Base-by-base conservation (phyloP, 768 basidiomycete species). In the Psilocybe sp. region DNA sequence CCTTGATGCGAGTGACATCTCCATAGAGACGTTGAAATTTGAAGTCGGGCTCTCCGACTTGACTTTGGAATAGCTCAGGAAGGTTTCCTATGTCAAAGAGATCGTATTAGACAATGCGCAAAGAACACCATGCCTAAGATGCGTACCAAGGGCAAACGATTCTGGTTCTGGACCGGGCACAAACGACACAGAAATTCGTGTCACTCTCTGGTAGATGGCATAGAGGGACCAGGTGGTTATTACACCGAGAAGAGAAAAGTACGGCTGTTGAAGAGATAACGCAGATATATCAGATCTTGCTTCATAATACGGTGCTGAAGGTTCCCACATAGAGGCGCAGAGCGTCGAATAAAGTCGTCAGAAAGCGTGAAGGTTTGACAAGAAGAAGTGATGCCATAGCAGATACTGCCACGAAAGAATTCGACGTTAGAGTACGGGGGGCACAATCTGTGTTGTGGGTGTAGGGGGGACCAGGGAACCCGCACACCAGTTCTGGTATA, bases 1-100 rank as follows among this genome's bases (percentile, higher is more conserved):
- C 80, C 58, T 78, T 77, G 48, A 82, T 57, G 35, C 77, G 75
- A 28, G 78, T 73, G 13, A 81, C 66, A 53, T 75, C 74, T 1
- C 81, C 80, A 55, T 69, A 82, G 51, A 69, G 59, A 32, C 61
- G 65, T 55, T 76, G 73, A 62, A 79, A 81, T 56, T 75, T 77
- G 61, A 80, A 80, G 52, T 81, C 80, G 6, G 75, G 69, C 44
- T 70, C 69, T 10, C 73, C 79, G 14, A 72, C 78, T 59, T 80
- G 72, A 50, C 74, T 75, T 52, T 77, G 77, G 52, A 78, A 75
- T 38, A 77, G 62, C 54, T 80, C 74, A 18, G 68, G 69, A 16
- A 81, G 62, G 49, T 78, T 76, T 12, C 80, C 80, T 82, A 36
- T 8, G 19, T 3, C 38, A 7, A 32, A 33, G 45, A 39, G 19